These are phyloP conservation scores for Petunia axillaris DNA, from an alignment of 257 asterid species.

Conservation along the genomic window DNA sequence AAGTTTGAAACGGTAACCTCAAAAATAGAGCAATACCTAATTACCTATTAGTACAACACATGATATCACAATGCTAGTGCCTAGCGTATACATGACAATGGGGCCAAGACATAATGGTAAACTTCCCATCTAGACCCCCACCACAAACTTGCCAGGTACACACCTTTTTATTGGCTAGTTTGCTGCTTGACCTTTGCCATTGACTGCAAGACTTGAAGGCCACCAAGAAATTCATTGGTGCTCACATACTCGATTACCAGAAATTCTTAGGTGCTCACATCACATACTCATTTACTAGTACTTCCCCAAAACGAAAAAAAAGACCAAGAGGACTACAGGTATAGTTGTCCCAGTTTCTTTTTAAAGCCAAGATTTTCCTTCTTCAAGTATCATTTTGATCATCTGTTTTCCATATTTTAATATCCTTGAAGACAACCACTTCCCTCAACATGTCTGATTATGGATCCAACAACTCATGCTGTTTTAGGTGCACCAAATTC, in stretches of 20 bases:
- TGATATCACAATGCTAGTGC: no score
- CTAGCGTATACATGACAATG: no score
- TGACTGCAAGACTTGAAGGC: background rate
- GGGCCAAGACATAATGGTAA: no score
- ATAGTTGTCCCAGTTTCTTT: background rate
- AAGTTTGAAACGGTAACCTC: no score
- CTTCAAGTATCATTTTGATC: background rate
- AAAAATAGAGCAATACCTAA: no score
- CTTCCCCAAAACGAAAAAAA: background rate
- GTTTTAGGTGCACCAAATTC: constrained; percentile 61
- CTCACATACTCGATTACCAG: background rate
- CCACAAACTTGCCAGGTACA: background rate
- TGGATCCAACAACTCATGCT: background rate
- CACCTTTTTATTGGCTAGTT: background rate
- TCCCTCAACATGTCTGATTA: constrained; percentile 1
- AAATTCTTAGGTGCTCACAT: background rate
- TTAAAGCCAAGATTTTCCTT: background rate
- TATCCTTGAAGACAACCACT: background rate
- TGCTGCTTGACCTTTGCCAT: constrained; percentile 7
- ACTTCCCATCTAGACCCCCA: no score
- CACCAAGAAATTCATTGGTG: background rate
- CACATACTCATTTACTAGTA: background rate
- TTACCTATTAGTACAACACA: no score
- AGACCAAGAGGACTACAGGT: no score
- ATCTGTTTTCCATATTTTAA: background rate